Base-by-base conservation (phyloP, 2,329 filamentous ascomycete species). In the Amylocarpus encephaloides region DNA sequence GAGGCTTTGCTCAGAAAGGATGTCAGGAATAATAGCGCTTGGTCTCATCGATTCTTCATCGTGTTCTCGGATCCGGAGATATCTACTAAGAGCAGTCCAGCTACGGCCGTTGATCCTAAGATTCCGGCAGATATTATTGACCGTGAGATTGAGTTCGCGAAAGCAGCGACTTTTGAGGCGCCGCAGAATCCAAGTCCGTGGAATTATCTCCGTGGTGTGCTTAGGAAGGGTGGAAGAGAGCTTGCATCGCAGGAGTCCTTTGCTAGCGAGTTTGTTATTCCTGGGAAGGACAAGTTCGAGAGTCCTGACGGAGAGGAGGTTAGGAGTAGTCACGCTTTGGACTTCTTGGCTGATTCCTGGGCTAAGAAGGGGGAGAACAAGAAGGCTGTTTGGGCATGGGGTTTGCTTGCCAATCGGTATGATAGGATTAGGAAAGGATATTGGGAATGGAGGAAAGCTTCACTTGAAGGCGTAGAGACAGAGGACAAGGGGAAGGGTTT, bases 11-110 rank as follows among this genome's bases (percentile, higher is more conserved):
- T 98, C 51, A 74, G 80, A 50, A 73, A 80, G 32, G 93, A 98
- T 68, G 82, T 97, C 52, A 80, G 91, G 63, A 98, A 98, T 72
- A 98, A 98, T 69, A 93, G 87, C 40, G 93, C 92, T 13, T 98
- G 93, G 93, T 94, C 92, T 58, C 92, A 98, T 73, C 84, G 93
- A 46, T 97, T 93, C 75, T 95, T 92, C 67, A 67, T 97, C n/a
- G 82, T 92, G 15, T 95, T 96, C 58, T 78, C 79, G 66, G 73
- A 77, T 73, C 84, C 75, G 16, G 71, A 60, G 1, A 61, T 71
- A 19, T 70, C 72, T 11, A 81, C 77, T 0, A 62, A 69, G 3
- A 71, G 66, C n/a, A 66, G 67, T 6, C 71, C 71, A 26, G 73
- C 78, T 2, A 79, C 75, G 1, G 72, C 75, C 50, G 65, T 69